Conservation (phyloP, 305 asterid species). For the Lippia alba region DNA sequence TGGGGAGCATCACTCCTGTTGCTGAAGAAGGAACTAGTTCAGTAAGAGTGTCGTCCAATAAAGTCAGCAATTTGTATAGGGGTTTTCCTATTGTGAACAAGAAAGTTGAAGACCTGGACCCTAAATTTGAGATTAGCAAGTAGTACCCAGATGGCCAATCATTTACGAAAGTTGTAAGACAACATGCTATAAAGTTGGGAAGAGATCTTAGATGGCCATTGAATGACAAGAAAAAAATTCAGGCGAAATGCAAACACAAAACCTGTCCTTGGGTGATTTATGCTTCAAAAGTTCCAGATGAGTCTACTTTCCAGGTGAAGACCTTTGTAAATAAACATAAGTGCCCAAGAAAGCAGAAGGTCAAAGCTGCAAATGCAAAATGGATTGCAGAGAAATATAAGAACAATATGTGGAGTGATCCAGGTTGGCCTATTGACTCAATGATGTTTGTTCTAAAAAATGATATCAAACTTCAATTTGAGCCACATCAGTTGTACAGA, state of each 20-base stretch:
- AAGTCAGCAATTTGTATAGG: no score
- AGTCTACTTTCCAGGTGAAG: background rate
- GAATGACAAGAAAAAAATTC: background rate
- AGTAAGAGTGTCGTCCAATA: no score
- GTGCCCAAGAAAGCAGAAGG: background rate
- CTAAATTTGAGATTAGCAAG: background rate
- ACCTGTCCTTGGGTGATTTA: background rate
- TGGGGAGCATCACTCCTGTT: background rate
- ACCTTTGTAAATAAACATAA: background rate
- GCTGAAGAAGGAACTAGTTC: no score
- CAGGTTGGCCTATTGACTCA: background rate
- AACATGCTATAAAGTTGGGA: background rate
- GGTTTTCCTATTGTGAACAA: no score
- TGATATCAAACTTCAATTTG: background rate
- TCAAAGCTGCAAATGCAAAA: background rate
- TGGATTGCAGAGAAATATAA: background rate
- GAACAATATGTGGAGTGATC: background rate
- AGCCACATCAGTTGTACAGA: background rate
- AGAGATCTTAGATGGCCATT: background rate
- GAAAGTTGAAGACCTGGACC: background rate
- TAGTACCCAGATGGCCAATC: background rate
- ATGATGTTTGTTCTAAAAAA: background rate
- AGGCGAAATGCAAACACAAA: background rate
- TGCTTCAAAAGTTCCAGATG: background rate
- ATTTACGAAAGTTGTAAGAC: background rate